Base-by-base conservation (phyloP, 2,329 filamentous ascomycete genomes). In the Alternaria metachromatica region DNA sequence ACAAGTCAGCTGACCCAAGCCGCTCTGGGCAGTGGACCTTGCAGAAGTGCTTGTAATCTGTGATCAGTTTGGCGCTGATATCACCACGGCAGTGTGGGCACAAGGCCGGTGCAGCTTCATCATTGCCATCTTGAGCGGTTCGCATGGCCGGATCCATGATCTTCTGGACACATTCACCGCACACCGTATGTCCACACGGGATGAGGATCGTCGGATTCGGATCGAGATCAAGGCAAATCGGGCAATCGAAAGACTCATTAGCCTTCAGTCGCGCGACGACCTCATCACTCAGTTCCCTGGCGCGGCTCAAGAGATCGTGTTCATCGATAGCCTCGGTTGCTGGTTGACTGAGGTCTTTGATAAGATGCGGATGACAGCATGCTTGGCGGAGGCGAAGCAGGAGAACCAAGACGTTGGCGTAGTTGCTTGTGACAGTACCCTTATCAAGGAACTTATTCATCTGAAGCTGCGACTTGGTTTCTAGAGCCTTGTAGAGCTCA, bases 181-280 rank as follows among this genome's bases (percentile, higher is more conserved):
- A 97, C 23, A 89, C 89, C 63, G 90, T 88, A 74, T 97, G 94
- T 2, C 94, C 94, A 73, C 94, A 97, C 1, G 93, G 93, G 55
- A 93, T 84, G 77, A 94, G 90, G 66, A 97, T 92, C 4, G 87
- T 87, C 0, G 92, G 92, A 65, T 94, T 94, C 13, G 87, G 84
- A 7, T 90, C 88, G 3, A 85, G 89, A 72, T 97, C 94, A 62
- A 92, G 90, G 77, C 94, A 97, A 20, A 96, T 89, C 0, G 92
- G 92, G 73, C 94, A 97, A 75, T 94, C 90, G 54, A 95, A 92
- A 3, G 75, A 86, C 1, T 88, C 84, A 6, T 83, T 80, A 12
- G 82, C 80, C 66, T 84, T 91, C 74, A 96, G 85, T 7, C 92
- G 88, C n/a, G 82, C 74, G 18, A 96, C 84, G 12, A 93, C 91